Conservation (phyloP, 495 filamentous ascomycete genomes). For the Staphylotrichum tortipilum region DNA sequence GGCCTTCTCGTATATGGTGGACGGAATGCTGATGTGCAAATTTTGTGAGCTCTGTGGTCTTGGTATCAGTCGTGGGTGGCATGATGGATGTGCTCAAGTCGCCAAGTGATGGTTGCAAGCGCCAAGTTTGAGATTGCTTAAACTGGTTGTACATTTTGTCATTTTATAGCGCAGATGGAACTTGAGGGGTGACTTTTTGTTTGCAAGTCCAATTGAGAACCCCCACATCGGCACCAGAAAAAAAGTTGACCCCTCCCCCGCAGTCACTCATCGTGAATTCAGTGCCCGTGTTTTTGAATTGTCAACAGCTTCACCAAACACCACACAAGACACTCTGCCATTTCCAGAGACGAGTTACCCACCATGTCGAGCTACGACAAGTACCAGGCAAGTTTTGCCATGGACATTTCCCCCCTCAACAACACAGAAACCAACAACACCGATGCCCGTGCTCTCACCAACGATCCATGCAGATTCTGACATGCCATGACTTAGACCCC, state of each 20-base stretch:
- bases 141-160: too few relatives aligned
- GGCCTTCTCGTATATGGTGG: too few relatives aligned
- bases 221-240: background rate
- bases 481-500: conserved; percentile 51
- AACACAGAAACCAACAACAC: too few relatives aligned
- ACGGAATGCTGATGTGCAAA: too few relatives aligned
- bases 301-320: background rate
- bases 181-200: background rate
- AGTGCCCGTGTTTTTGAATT: background rate
- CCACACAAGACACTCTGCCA: background rate
- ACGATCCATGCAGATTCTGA: too few relatives aligned
- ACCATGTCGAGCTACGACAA: conserved; percentile 57
- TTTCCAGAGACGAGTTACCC: background rate
- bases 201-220: background rate
- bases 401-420: background rate
- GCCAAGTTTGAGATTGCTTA: too few relatives aligned
- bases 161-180: background rate
- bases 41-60: background rate
- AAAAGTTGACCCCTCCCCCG: conserved; percentile 2
- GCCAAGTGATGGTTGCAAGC: too few relatives aligned
- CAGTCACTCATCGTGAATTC: background rate
- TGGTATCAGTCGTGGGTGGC: background rate
- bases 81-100: background rate
- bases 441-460: too few relatives aligned
- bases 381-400: conserved; percentile 36